These are phyloP conservation scores for Elymus sibiricus DNA, from an alignment of 176 grass and related monocot genomes.

Conservation along the genomic window DNA sequence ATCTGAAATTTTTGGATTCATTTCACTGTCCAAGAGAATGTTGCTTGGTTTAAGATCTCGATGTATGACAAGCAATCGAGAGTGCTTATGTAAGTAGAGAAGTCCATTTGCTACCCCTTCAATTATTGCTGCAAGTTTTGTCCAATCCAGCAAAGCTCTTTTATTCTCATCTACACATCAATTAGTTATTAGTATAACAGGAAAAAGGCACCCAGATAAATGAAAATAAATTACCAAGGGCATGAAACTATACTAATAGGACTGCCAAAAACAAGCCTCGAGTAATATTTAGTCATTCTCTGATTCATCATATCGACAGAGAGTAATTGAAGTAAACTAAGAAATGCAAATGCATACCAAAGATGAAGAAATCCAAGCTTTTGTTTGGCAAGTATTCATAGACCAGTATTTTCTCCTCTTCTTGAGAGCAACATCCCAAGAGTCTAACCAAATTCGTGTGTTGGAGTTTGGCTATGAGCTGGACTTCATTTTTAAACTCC, in stretches of 20 bases:
- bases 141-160: slow-evolving; percentile 11
- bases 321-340: background rate
- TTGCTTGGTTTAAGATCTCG: slow-evolving; percentile 54
- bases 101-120: slow-evolving; percentile 34
- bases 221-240: background rate
- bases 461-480: slow-evolving; percentile 15
- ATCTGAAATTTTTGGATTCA: slow-evolving; percentile 42
- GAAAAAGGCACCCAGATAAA: background rate
- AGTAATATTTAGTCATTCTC: background rate
- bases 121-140: background rate
- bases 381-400: slow-evolving; percentile 72
- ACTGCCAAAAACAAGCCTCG: background rate
- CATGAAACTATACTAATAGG: background rate
- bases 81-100: slow-evolving; percentile 43
- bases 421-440: slow-evolving; percentile 32
- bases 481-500: slow-evolving; percentile 7
- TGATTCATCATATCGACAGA: background rate
- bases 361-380: slow-evolving; percentile 65
- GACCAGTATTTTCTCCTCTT: slow-evolving; percentile 54
- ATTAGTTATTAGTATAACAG: background rate
- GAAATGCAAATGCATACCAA: slow-evolving; percentile 33
- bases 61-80: slow-evolving; percentile 30
- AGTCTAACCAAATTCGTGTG: slow-evolving; percentile 7
- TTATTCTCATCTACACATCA: slow-evolving; percentile 8
- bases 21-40: slow-evolving; percentile 26